Evolutionary conservation across 2,329 filamentous ascomycete genomes (phyloP).

Genomic region (Trichoderma breve): DNA sequence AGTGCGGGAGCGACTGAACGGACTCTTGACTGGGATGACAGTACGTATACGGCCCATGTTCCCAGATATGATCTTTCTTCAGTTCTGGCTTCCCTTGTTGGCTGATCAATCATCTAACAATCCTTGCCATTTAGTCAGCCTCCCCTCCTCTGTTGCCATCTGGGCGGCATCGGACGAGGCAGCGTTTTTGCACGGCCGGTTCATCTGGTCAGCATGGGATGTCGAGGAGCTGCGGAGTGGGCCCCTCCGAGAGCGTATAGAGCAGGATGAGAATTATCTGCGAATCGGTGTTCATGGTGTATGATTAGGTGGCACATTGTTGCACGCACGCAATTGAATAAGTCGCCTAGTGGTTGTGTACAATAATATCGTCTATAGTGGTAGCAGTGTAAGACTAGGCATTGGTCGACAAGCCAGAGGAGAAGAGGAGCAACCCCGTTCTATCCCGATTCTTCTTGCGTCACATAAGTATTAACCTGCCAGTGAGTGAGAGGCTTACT

Average conservation of each 20-base stretch:
- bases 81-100: neutral
- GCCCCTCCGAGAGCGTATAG: slow-evolving; percentile 16
- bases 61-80: too few species aligned
- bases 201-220: slow-evolving; percentile 50
- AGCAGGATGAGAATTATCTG: slow-evolving; percentile 4
- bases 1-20: slow-evolving; percentile 18
- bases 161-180: slow-evolving; percentile 42
- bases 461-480: neutral
- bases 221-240: slow-evolving; percentile 42
- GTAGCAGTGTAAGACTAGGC: neutral
- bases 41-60: neutral
- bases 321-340: neutral
- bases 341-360: neutral
- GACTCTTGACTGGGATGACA: slow-evolving; percentile 5
- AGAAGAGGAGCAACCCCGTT: neutral
- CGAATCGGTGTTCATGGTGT: slow-evolving; percentile 14
- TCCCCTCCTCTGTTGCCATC: slow-evolving; percentile 39
- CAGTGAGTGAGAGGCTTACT: neutral
- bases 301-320: neutral
- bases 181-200: slow-evolving; percentile 43
- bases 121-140: slow-evolving; percentile 18
- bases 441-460: neutral
- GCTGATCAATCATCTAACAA: neutral
- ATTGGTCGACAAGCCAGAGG: neutral
- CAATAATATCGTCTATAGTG: neutral